These are phyloP conservation scores for Hypoxylon sp. DNA, from an alignment of 2,329 filamentous ascomycete genomes.

Conservation along the genomic window DNA sequence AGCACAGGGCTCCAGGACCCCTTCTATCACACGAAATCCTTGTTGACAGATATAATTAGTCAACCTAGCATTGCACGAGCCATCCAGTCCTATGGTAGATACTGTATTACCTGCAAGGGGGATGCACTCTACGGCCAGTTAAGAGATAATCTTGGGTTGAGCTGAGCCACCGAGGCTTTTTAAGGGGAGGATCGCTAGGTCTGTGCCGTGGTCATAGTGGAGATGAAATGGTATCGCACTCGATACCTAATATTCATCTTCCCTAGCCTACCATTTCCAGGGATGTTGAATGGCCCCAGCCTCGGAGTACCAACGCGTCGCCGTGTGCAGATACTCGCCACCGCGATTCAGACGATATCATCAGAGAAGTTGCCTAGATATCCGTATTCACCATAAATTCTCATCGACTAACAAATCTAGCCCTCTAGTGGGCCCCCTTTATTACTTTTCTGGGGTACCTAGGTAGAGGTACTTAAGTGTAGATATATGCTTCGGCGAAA, in stretches of 20 bases:
- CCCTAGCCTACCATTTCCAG: neutral
- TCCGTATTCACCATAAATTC: neutral
- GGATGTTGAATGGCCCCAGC: neutral
- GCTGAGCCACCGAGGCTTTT: neutral
- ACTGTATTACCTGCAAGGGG: neutral
- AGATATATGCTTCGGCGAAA: neutral
- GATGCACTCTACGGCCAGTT: neutral
- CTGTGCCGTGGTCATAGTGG: neutral
- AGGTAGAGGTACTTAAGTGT: neutral
- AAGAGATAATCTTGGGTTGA: neutral
- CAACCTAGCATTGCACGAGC: constrained; percentile 8
- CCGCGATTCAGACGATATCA: neutral
- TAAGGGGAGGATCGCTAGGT: neutral
- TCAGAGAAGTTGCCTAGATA: neutral
- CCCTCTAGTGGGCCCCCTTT: neutral
- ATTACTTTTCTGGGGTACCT: neutral
- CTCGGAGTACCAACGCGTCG: neutral
- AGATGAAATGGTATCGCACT: neutral
- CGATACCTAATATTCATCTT: neutral
- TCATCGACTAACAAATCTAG: neutral
- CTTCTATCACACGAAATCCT: constrained; percentile 1
- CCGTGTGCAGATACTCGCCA: neutral
- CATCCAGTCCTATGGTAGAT: neutral
- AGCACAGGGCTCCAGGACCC: neutral
- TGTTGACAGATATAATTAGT: neutral